Conservation (phyloP, 305 asterid species). For the Nicotiana rustica region DNA sequence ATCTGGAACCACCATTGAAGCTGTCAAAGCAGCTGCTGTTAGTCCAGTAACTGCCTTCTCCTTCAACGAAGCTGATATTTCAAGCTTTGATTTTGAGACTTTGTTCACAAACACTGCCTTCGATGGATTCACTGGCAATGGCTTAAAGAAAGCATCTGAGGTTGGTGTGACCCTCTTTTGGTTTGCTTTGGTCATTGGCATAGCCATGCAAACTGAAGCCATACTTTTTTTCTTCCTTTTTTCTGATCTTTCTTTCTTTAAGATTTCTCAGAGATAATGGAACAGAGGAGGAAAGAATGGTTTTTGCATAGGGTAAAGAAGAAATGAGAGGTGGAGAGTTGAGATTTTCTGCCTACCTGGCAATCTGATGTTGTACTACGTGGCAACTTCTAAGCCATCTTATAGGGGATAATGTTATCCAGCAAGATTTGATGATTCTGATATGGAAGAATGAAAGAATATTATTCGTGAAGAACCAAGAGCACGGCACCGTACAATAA, state of each 20-base stretch:
- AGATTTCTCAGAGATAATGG: slow-evolving; percentile 3
- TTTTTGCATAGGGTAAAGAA: neutral
- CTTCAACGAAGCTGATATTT: slow-evolving; percentile 52
- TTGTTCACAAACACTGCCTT: slow-evolving; percentile 29
- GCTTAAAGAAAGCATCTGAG: slow-evolving; percentile 48
- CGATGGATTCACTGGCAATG: slow-evolving; percentile 41
- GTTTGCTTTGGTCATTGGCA: slow-evolving; percentile 38
- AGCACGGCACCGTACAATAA: too few relatives aligned
- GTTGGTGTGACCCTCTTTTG: slow-evolving; percentile 40
- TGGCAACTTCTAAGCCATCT: slow-evolving; percentile 42
- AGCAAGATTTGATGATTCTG: slow-evolving; percentile 25
- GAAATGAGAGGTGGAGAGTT: slow-evolving; percentile 41
- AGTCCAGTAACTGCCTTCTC: slow-evolving; percentile 54
- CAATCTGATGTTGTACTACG: slow-evolving; percentile 26
- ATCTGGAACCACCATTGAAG: slow-evolving; percentile 57
- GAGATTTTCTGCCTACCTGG: slow-evolving; percentile 45
- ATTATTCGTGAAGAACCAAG: neutral
- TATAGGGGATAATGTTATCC: slow-evolving; percentile 49
- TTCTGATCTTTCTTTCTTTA: neutral
- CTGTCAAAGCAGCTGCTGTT: slow-evolving; percentile 51
- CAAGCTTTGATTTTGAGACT: slow-evolving; percentile 32
- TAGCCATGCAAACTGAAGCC: slow-evolving; percentile 56
- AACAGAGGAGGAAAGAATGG: neutral
- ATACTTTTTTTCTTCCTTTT: slow-evolving; percentile 21
- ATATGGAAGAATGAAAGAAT: neutral